Evolutionary conservation across 345 rosid species (phyloP).

Genomic region (Heritiera fomes): DNA sequence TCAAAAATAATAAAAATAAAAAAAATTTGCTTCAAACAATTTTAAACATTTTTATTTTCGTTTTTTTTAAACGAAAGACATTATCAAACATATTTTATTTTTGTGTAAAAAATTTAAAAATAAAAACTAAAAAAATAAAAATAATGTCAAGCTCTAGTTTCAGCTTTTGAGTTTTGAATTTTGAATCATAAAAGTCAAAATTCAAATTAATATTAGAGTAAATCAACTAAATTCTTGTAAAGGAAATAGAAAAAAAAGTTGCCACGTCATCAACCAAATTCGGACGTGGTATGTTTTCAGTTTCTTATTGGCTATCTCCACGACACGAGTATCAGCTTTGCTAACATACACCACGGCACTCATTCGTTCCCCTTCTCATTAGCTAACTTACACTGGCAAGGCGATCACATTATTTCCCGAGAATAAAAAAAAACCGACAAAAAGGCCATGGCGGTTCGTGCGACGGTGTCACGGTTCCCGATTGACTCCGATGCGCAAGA

Average conservation of each 20-base stretch:
- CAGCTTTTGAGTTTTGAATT: too few species aligned
- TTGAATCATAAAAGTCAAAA: too few species aligned
- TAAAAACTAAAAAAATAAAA: too few species aligned
- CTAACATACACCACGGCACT: neutral
- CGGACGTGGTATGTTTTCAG: neutral
- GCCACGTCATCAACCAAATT: neutral
- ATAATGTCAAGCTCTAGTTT: too few species aligned
- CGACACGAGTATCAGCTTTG: neutral
- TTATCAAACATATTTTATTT: too few species aligned
- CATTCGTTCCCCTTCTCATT: neutral
- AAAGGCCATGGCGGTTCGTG: slow-evolving; percentile 71
- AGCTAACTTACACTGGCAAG: neutral
- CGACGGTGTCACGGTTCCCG: slow-evolving; percentile 83
- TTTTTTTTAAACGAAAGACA: too few species aligned
- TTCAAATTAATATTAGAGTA: too few species aligned
- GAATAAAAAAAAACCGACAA: neutral
- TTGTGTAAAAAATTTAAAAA: too few species aligned
- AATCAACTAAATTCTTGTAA: neutral
- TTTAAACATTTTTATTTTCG: too few species aligned
- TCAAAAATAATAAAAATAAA: too few species aligned
- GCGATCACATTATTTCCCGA: neutral
- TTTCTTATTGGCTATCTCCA: slow-evolving; percentile 4
- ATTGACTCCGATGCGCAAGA: slow-evolving; percentile 75
- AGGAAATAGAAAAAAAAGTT: neutral
- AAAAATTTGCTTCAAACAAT: too few species aligned